phyloP scores from a whole-genome alignment of 345 rosid genomes.

The Salix udensis region DNA sequence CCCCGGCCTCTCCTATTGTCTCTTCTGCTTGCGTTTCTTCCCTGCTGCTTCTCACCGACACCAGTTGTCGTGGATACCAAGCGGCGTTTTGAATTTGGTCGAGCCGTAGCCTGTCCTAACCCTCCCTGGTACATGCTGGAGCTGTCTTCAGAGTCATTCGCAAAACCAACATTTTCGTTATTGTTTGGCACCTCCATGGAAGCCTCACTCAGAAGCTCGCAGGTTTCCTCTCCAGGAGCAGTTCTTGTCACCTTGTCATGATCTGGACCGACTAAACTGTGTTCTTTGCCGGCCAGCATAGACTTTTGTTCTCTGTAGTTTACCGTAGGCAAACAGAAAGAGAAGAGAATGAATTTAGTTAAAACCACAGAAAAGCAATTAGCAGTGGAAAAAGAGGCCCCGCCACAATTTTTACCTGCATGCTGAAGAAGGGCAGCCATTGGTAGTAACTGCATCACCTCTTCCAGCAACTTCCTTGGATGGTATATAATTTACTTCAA shows the following conservation, averaged over 20 bases:
- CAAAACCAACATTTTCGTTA: conserved; percentile 33
- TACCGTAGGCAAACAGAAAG: conserved; percentile 42
- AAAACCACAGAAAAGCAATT: neutral
- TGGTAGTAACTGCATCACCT: conserved; percentile 31
- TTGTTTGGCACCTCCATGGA: conserved; percentile 35
- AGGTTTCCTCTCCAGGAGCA: conserved; percentile 18
- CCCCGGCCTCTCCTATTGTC: conserved; percentile 45
- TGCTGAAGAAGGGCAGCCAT: conserved; percentile 50
- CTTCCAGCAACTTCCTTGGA: conserved; percentile 35
- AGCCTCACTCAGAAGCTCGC: conserved; percentile 40
- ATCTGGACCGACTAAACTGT: conserved; percentile 13
- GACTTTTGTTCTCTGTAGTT: conserved; percentile 35
- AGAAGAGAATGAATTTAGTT: conserved; percentile 4
- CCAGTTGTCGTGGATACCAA: conserved; percentile 26
- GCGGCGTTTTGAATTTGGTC: conserved; percentile 30
- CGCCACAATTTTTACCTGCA: conserved; percentile 36
- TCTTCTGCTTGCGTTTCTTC: conserved; percentile 38
- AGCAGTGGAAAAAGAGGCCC: neutral
- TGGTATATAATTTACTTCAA: conserved; percentile 26
- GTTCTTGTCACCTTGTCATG: conserved; percentile 12
- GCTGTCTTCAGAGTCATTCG: conserved; percentile 47
- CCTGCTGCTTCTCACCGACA: conserved; percentile 36
- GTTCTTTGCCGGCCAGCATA: conserved; percentile 29
- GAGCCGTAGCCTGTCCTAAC: conserved; percentile 28
- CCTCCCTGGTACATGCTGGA: conserved; percentile 47